Percentiles rank a stretch among this genome's conserved stretches.
Evolutionary conservation across 83 land plant species (phyloP).

Genomic region (Isoetes engelmannii): DNA sequence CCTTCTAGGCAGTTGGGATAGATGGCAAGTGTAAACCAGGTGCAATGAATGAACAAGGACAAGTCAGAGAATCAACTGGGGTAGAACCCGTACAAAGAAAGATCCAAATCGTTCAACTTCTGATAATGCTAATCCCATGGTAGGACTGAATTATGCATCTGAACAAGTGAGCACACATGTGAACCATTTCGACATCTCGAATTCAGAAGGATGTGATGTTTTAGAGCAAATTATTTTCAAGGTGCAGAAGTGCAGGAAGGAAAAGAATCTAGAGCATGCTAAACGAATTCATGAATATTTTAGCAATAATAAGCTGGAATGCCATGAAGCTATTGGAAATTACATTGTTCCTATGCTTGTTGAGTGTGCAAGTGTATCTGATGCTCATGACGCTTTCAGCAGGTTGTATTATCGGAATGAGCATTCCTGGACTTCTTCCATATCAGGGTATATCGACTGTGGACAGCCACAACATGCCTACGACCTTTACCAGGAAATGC

Average conservation of each 20-base stretch:
- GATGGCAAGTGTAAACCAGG: too few species aligned
- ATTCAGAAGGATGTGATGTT: too few species aligned
- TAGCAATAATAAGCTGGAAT: neutral
- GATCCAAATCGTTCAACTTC: too few species aligned
- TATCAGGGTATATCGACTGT: conserved; percentile 4
- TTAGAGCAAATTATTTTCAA: neutral
- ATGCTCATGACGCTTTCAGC: neutral
- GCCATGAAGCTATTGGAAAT: neutral
- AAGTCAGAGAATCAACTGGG: too few species aligned
- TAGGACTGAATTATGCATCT: too few species aligned
- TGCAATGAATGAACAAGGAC: too few species aligned
- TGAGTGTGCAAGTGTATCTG: neutral
- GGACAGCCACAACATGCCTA: neutral
- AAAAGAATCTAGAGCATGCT: neutral
- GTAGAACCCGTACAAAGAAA: too few species aligned
- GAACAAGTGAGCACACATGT: too few species aligned
- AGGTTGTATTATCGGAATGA: conserved; percentile 3
- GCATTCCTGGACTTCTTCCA: conserved; percentile 7
- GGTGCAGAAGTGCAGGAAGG: conserved; percentile 12
- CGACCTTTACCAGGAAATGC: neutral
- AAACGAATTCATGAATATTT: neutral
- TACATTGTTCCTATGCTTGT: conserved; percentile 8
- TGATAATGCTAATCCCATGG: too few species aligned
- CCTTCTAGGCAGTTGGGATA: too few species aligned
- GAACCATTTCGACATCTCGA: too few species aligned